Conservation (phyloP, 1,284 basidiomycete genomes). For the Cryptococcus sp. region DNA sequence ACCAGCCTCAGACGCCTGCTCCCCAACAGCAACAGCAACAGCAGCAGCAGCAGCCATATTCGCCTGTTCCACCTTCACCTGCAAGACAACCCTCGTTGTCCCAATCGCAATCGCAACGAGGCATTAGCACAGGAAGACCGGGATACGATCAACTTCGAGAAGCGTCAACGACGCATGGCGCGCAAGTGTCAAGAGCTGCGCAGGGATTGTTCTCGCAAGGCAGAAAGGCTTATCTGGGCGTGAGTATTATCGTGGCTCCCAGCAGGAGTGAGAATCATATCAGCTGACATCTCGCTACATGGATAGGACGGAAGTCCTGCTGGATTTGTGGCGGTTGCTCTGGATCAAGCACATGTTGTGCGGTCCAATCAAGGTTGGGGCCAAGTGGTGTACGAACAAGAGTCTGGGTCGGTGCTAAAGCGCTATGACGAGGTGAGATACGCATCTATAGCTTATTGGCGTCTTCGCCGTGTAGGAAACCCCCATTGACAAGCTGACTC, state of each 20-base stretch:
- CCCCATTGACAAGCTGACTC: neutral
- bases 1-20: constrained; percentile 9
- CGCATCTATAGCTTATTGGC: neutral
- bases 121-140: constrained; percentile 24
- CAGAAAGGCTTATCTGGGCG: constrained; percentile 70
- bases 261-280: neutral
- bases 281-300: neutral
- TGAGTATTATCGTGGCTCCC: constrained; percentile 22
- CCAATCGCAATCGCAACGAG: too few species aligned
- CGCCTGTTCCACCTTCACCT: constrained; percentile 6
- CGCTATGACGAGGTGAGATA: constrained; percentile 67
- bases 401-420: constrained; percentile 66
- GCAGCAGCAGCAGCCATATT: constrained; percentile 2
- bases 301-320: constrained; percentile 69
- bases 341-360: constrained; percentile 52
- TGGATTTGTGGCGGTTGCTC: constrained; percentile 70
- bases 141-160: constrained; percentile 64
- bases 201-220: constrained; percentile 69
- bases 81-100: too few species aligned
- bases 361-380: constrained; percentile 60
- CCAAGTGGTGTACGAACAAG: constrained; percentile 73
- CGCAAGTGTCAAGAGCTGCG: constrained; percentile 70
- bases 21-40: constrained; percentile 4
- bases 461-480: neutral
- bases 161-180: constrained; percentile 72